Evolutionary conservation across 164 flowering plant genomes (phyloP).

Genomic region (Cinnamomum micranthum): DNA sequence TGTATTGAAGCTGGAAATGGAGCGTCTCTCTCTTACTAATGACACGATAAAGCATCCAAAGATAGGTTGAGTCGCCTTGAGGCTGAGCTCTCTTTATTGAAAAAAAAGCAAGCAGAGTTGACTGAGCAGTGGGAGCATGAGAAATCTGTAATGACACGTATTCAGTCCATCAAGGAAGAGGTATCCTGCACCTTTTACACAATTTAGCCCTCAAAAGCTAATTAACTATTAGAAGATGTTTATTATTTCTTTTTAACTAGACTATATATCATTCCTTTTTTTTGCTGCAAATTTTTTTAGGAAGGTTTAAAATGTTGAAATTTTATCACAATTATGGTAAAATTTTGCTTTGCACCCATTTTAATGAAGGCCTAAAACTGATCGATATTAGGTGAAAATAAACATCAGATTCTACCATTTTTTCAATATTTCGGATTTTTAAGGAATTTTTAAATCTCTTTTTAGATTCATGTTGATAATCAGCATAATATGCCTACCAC

Average conservation of each 20-base stretch:
- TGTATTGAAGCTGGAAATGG: conserved; percentile 89
- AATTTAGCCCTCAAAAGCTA: background rate
- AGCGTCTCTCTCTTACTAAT: conserved; percentile 77
- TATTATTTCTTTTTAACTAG: background rate
- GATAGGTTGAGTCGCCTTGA: conserved; percentile 83
- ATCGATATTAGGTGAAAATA: no score
- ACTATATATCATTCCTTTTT: background rate
- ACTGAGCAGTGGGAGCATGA: conserved; percentile 96
- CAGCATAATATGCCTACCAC: no score
- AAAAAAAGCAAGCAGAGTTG: conserved; percentile 66
- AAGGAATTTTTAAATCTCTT: no score
- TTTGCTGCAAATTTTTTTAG: background rate
- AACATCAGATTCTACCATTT: no score
- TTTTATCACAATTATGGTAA: no score
- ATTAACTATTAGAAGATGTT: background rate
- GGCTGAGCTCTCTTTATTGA: conserved; percentile 66
- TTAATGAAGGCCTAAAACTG: no score
- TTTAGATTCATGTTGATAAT: no score
- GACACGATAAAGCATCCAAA: conserved; percentile 84
- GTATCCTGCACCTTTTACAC: conserved; percentile 23
- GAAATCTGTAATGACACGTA: conserved; percentile 80
- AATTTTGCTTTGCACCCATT: no score
- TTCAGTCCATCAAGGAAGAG: conserved; percentile 95
- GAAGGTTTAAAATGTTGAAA: no score
- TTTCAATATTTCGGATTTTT: no score